Evolutionary conservation across 352 stramenopile species (phyloP).

Genomic region (Plasmopara viticola): DNA sequence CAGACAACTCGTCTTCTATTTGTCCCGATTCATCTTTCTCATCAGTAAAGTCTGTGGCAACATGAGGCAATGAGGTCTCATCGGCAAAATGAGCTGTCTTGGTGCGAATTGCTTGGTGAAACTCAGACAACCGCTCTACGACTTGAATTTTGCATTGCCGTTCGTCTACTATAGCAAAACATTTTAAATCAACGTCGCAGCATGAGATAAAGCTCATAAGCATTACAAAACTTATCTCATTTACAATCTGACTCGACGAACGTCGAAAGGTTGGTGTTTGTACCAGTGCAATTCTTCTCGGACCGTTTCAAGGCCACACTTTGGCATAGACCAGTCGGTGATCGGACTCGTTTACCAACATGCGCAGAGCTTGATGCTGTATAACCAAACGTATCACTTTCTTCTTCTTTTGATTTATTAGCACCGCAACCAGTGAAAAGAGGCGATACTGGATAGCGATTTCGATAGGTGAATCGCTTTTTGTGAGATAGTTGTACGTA

Average conservation of each 20-base stretch:
- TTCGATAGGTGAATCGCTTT: slow-evolving; percentile 54
- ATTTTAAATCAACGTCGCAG: neutral
- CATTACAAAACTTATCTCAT: slow-evolving; percentile 2
- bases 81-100: slow-evolving; percentile 23
- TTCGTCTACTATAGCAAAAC: slow-evolving; percentile 63
- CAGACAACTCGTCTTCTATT: slow-evolving; percentile 2
- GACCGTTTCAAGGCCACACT: slow-evolving; percentile 11
- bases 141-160: slow-evolving; percentile 86
- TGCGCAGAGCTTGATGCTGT: slow-evolving; percentile 4
- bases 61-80: slow-evolving; percentile 1
- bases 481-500: slow-evolving; percentile 44
- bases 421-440: slow-evolving; percentile 19
- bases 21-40: slow-evolving; percentile 7
- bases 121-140: slow-evolving; percentile 76
- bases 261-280: slow-evolving; percentile 41
- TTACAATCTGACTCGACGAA: slow-evolving; percentile 69
- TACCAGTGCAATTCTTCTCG: slow-evolving; percentile 18
- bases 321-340: slow-evolving; percentile 22
- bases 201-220: too few species aligned
- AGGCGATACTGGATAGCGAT: slow-evolving; percentile 29
- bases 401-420: slow-evolving; percentile 4
- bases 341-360: slow-evolving; percentile 44
- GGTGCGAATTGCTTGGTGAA: slow-evolving; percentile 70
- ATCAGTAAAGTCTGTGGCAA: neutral
- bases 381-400: slow-evolving; percentile 14